These are phyloP conservation scores for Plantago rigida DNA, from an alignment of 305 asterid genomes.

Conservation along the genomic window DNA sequence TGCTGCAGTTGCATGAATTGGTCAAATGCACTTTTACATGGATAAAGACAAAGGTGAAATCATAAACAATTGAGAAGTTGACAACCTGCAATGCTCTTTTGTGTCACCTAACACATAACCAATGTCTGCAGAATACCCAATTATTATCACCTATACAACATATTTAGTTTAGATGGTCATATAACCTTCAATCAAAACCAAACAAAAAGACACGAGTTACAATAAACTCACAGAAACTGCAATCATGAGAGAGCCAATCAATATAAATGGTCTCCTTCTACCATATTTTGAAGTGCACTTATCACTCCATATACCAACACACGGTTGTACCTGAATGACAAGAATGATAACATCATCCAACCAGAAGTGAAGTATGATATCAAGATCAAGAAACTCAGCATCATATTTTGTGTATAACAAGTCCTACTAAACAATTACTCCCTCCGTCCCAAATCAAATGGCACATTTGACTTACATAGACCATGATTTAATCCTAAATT, in stretches of 20 bases:
- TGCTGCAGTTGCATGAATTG: slow-evolving; percentile 55
- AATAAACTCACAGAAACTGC: slow-evolving; percentile 65
- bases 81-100: slow-evolving; percentile 94
- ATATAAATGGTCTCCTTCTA: slow-evolving; percentile 85
- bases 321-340: slow-evolving; percentile 88
- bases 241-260: slow-evolving; percentile 89
- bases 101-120: slow-evolving; percentile 93
- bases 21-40: slow-evolving; percentile 25
- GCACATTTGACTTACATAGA: no score
- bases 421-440: neutral
- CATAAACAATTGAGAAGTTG: slow-evolving; percentile 23
- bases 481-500: no score
- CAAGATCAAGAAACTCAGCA: neutral
- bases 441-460: no score
- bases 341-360: slow-evolving; percentile 14
- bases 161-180: slow-evolving; percentile 36
- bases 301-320: slow-evolving; percentile 99
- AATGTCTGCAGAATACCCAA: slow-evolving; percentile 98
- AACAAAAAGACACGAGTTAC: slow-evolving; percentile 20
- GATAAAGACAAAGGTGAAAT: slow-evolving; percentile 21
- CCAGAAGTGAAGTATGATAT: neutral
- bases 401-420: slow-evolving; percentile 13
- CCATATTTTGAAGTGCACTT: slow-evolving; percentile 96
- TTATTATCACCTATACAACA: slow-evolving; percentile 70
- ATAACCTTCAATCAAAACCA: slow-evolving; percentile 19